These are phyloP conservation scores for Cicer cuneatum DNA, from an alignment of 306 rosid genomes.

Conservation along the genomic window DNA sequence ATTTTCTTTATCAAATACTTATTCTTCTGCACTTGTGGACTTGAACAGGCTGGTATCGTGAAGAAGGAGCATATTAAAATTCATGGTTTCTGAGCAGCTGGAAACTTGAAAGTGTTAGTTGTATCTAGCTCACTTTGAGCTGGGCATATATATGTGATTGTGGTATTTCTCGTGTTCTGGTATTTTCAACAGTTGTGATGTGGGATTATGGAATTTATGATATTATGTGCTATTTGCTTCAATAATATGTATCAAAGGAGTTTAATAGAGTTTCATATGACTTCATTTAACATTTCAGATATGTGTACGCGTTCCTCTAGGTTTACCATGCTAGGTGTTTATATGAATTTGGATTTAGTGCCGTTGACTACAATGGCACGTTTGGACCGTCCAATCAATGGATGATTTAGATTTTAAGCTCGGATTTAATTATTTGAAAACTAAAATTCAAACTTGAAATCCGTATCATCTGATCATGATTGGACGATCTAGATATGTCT, in stretches of 20 bases:
- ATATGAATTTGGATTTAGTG: too few relatives aligned
- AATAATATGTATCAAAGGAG: constrained; percentile 40
- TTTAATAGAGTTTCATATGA: constrained; percentile 11
- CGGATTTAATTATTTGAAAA: too few relatives aligned
- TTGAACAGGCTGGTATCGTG: constrained; percentile 77
- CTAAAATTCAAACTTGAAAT: too few relatives aligned
- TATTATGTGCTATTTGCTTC: constrained; percentile 35
- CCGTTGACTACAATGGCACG: too few relatives aligned
- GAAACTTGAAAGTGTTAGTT: constrained; percentile 38
- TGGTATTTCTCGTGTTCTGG: constrained; percentile 41
- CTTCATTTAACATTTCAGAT: constrained; percentile 24
- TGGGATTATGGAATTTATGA: constrained; percentile 51
- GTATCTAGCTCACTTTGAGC: constrained; percentile 38
- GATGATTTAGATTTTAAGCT: too few relatives aligned
- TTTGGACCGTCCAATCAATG: too few relatives aligned
- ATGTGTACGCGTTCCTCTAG: not conserved
- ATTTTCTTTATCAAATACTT: not conserved
- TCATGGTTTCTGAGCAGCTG: constrained; percentile 72
- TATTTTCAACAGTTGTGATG: constrained; percentile 47
- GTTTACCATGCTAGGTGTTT: not conserved
- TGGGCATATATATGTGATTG: constrained; percentile 44
- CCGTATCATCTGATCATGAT: too few relatives aligned
- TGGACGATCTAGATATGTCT: too few relatives aligned
- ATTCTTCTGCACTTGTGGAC: not conserved
- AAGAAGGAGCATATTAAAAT: constrained; percentile 79